A percentile compares a stretch with the other conserved stretches of the same genome.
These are phyloP conservation scores for Phialophora macrospora DNA, from an alignment of 2,329 filamentous ascomycete species.

Conservation along the genomic window DNA sequence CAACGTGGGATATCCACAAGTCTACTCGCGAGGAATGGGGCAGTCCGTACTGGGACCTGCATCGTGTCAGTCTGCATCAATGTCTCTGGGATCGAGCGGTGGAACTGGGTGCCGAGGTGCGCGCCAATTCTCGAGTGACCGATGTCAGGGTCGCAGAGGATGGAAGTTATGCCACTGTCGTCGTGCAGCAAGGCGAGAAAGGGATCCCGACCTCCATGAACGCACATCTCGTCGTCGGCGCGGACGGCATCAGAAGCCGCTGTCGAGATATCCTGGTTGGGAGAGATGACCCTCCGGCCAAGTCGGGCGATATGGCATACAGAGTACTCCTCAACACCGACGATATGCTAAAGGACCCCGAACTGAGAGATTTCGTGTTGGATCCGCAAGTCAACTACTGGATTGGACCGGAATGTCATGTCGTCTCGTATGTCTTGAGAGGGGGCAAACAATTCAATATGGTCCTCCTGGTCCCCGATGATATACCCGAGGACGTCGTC, in stretches of 20 bases:
- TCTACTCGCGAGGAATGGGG: slow-evolving; percentile 41
- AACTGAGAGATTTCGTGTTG: slow-evolving; percentile 53
- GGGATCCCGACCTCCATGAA: neutral
- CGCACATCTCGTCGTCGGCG: slow-evolving; percentile 53
- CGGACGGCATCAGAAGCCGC: slow-evolving; percentile 55
- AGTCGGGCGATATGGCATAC: slow-evolving; percentile 63
- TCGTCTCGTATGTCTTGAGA: slow-evolving; percentile 55
- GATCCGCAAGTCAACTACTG: slow-evolving; percentile 61
- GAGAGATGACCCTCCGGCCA: slow-evolving; percentile 51
- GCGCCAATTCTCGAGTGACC: slow-evolving; percentile 40
- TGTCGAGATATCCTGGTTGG: slow-evolving; percentile 54
- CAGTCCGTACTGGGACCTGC: slow-evolving; percentile 54
- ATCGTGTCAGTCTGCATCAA: slow-evolving; percentile 56
- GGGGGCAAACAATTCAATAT: slow-evolving; percentile 55
- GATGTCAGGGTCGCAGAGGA: slow-evolving; percentile 35
- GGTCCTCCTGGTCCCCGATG: slow-evolving; percentile 55
- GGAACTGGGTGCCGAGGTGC: slow-evolving; percentile 48
- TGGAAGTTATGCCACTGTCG: slow-evolving; percentile 39
- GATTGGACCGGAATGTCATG: slow-evolving; percentile 60
- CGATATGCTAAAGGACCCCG: slow-evolving; percentile 56
- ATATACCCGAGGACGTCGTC: slow-evolving; percentile 46
- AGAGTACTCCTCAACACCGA: slow-evolving; percentile 57
- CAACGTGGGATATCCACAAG: slow-evolving; percentile 44
- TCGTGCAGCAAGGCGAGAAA: slow-evolving; percentile 43
- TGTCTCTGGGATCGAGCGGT: slow-evolving; percentile 50